These are phyloP conservation scores for Penicillium sp. DNA, from an alignment of 2,329 filamentous ascomycete species.

Conservation along the genomic window DNA sequence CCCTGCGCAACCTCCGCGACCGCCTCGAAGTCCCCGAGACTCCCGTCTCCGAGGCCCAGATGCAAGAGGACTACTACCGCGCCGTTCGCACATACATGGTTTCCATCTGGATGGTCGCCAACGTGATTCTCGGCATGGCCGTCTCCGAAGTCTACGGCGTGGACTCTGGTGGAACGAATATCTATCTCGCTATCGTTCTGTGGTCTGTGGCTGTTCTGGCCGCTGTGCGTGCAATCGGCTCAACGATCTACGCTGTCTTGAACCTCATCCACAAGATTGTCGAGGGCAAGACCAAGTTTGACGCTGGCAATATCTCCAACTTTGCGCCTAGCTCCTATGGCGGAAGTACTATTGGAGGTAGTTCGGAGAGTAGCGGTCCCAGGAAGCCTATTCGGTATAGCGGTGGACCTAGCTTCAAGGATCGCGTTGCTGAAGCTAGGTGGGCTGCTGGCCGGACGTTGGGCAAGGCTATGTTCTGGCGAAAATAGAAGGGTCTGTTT, in stretches of 20 bases:
- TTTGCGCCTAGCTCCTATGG: constrained; percentile 29
- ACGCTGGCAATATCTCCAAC: constrained; percentile 39
- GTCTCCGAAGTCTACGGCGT: constrained; percentile 82
- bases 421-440: constrained; percentile 38
- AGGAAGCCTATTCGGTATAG: constrained; percentile 32
- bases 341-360: constrained; percentile 23
- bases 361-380: constrained; percentile 20
- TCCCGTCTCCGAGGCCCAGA: constrained; percentile 69
- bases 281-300: constrained; percentile 74
- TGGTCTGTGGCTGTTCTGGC: constrained; percentile 88
- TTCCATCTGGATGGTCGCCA: constrained; percentile 87
- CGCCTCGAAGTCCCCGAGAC: constrained; percentile 75
- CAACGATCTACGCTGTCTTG: constrained; percentile 77
- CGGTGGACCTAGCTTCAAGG: constrained; percentile 37
- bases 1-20: constrained; percentile 91
- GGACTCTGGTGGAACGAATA: constrained; percentile 73
- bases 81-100: constrained; percentile 98
- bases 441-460: constrained; percentile 38
- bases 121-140: constrained; percentile 90
- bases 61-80: constrained; percentile 98
- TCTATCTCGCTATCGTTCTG: constrained; percentile 89
- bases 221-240: constrained; percentile 83
- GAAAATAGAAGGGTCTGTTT: constrained; percentile 29
- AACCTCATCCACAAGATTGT: constrained; percentile 82
- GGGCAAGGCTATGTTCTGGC: constrained; percentile 45